Conservation (phyloP, 192 early-diverging fungal species). For the Coemansia sp. region DNA sequence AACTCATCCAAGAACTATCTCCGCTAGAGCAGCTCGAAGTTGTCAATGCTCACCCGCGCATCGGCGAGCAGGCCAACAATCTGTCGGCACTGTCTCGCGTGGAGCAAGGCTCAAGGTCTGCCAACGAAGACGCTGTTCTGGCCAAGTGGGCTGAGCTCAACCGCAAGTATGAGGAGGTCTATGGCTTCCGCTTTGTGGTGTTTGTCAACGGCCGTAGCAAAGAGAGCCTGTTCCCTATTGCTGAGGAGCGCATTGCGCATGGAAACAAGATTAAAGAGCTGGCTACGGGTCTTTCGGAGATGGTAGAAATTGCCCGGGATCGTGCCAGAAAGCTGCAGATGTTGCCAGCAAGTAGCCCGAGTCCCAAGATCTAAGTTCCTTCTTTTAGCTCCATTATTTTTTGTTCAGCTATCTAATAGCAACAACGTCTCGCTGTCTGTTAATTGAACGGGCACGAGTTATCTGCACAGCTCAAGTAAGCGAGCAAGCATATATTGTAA, state of each 20-base stretch:
- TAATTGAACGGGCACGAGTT: background rate
- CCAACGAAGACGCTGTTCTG: conserved; percentile 61
- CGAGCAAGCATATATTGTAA: background rate
- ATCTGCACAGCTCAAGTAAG: background rate
- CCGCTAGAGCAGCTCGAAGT: conserved; percentile 72
- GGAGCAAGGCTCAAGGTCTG: conserved; percentile 64
- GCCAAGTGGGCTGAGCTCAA: conserved; percentile 66
- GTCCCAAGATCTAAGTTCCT: conserved; percentile 30
- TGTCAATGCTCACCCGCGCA: conserved; percentile 89
- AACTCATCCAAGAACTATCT: conserved; percentile 60
- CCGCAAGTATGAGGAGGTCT: conserved; percentile 70
- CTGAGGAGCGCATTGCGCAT: conserved; percentile 68
- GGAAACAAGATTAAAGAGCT: conserved; percentile 69
- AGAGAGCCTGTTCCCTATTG: conserved; percentile 74
- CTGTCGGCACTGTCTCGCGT: conserved; percentile 73
- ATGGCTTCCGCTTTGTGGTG: conserved; percentile 82
- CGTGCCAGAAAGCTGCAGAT: conserved; percentile 69
- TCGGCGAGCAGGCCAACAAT: conserved; percentile 73
- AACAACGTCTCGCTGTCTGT: background rate
- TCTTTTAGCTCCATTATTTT: background rate
- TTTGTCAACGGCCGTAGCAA: conserved; percentile 81
- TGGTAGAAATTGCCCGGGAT: conserved; percentile 83
- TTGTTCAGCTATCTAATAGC: background rate
- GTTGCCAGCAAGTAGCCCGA: background rate
- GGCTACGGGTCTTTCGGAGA: conserved; percentile 69